Conservation (phyloP, 2,329 filamentous ascomycete species). For the Neospermospora avenae region DNA sequence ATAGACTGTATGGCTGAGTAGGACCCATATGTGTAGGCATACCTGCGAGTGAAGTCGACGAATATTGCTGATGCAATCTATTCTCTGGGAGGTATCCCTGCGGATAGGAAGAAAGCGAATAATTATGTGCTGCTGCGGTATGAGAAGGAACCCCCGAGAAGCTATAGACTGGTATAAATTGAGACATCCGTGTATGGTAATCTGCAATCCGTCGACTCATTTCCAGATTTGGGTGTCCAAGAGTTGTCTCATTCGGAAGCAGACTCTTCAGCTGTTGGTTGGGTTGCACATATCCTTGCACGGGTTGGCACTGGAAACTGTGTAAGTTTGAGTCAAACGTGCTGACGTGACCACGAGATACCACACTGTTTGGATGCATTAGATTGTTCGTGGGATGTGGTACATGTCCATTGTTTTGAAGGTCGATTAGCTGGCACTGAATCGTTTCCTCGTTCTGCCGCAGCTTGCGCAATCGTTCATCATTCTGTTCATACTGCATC, state of each 20-base stretch:
- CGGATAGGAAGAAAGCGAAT: neutral
- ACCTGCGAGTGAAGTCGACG: neutral
- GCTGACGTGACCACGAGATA: neutral
- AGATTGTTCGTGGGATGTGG: no score
- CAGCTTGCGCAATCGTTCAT: neutral
- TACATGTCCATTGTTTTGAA: neutral
- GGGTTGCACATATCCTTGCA: neutral
- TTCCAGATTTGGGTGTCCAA: neutral
- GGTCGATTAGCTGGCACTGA: neutral
- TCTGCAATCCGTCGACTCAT: neutral
- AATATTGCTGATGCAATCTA: neutral
- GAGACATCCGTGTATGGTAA: neutral
- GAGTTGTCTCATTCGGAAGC: neutral
- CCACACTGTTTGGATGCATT: neutral
- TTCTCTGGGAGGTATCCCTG: neutral
- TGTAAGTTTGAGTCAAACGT: neutral
- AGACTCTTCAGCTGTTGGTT: neutral
- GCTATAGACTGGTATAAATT: neutral
- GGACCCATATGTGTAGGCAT: neutral
- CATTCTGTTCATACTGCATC: neutral
- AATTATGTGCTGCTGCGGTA: neutral
- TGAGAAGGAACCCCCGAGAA: neutral
- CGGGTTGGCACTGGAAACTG: neutral
- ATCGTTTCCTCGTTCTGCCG: neutral
- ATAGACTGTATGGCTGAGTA: neutral